These are phyloP conservation scores for Camelina sativa DNA, from an alignment of 345 rosid species.

Conservation along the genomic window DNA sequence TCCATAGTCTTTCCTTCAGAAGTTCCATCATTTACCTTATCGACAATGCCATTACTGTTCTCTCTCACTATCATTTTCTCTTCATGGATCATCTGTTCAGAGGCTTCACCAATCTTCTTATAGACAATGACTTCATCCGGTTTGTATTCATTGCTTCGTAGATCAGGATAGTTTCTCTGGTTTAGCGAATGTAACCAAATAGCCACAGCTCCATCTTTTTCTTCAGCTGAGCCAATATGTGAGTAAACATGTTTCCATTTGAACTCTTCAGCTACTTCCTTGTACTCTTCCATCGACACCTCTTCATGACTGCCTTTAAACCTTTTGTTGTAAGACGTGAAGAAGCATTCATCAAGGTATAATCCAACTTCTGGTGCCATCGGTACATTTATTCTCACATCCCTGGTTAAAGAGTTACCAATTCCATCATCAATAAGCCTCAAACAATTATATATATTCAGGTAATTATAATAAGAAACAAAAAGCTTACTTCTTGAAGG, in stretches of 20 bases:
- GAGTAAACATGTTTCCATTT: constrained; percentile 83
- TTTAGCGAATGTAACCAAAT: constrained; percentile 97
- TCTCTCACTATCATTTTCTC: constrained; percentile 30
- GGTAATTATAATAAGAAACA: neutral
- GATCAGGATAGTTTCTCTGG: constrained; percentile 80
- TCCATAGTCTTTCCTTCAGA: constrained; percentile 17
- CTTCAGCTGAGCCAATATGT: constrained; percentile 81
- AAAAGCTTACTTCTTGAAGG: constrained; percentile 66
- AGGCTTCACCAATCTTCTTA: constrained; percentile 33
- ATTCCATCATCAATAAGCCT: neutral
- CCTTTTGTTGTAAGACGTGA: constrained; percentile 77
- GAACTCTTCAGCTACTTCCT: constrained; percentile 74
- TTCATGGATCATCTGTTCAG: constrained; percentile 31
- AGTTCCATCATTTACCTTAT: constrained; percentile 31
- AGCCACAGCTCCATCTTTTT: constrained; percentile 77
- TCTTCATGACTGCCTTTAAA: constrained; percentile 89
- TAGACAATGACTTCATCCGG: constrained; percentile 42
- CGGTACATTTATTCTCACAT: constrained; percentile 71
- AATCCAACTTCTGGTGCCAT: constrained; percentile 98
- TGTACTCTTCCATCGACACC: constrained; percentile 75
- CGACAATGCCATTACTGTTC: constrained; percentile 2
- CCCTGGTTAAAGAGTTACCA: constrained; percentile 47
- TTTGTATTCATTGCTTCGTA: constrained; percentile 37
- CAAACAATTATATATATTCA: constrained; percentile 1
- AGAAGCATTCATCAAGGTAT: constrained; percentile 92